These are phyloP conservation scores for Solanum rostratum DNA, from an alignment of 257 asterid genomes.

Conservation along the genomic window DNA sequence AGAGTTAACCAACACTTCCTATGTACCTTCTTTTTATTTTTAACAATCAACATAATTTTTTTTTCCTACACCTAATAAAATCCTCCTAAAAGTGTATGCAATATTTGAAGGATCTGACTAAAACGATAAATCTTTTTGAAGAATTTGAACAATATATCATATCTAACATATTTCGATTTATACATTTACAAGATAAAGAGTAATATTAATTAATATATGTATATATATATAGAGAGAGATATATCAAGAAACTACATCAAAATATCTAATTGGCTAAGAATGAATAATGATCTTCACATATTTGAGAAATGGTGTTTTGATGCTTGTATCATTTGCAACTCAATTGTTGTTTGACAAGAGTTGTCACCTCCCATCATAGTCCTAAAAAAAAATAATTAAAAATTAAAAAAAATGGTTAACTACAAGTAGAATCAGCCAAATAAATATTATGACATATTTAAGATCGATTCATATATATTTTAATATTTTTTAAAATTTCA, in stretches of 20 bases:
- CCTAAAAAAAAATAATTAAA: slow-evolving; percentile 32
- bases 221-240: background rate
- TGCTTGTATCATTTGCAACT: slow-evolving; percentile 61
- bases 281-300: slow-evolving; percentile 19
- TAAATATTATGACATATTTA: background rate
- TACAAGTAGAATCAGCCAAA: background rate
- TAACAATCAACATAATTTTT: background rate
- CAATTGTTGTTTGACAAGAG: slow-evolving; percentile 61
- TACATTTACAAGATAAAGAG: background rate
- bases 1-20: background rate
- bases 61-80: background rate
- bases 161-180: background rate
- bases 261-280: background rate
- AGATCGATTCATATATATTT: background rate
- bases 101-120: background rate
- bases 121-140: background rate
- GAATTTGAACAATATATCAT: background rate
- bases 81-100: background rate
- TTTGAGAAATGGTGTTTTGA: slow-evolving; percentile 65
- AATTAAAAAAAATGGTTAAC: background rate
- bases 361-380: slow-evolving; percentile 39
- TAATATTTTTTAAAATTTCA: background rate
- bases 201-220: background rate
- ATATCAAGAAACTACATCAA: background rate
- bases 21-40: background rate